Evolutionary conservation across 805 yeast species (phyloP), one percentile per base, ranked within the genome.

Genomic region (Wickerhamomyces strasburgensis): DNA sequence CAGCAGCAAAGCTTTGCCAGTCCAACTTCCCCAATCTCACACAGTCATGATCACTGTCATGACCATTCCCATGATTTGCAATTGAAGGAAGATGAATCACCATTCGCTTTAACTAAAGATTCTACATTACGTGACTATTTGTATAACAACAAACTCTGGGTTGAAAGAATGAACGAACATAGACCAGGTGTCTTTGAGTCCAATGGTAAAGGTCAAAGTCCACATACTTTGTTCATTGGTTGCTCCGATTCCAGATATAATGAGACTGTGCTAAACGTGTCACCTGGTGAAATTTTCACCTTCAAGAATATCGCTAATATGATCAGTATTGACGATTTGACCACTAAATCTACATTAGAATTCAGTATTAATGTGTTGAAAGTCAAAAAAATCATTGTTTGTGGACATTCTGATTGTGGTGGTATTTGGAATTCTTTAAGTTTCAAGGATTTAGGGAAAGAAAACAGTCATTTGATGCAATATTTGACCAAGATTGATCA

Each of bases 321-420:
- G 25, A 70, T 88, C 35, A 72, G 77, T 37, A 60, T 64, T 35
- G 74, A 77, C 38, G 97, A 90, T 58, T 64, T 82, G 31, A 73
- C 87, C 28, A 70, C 82, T 14, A 78, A 76, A 56, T 80, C 95
- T 0, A 88, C 88, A 3, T 65, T 90, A 21, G 96, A 89, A 60
- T 86, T 85, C 54, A 95, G 96, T 5, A 76, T 90, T 47, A 88
- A 85, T 47, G 86, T 81, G 11, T 68, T 89, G 42, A 82, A 84
- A 53, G 94, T 90, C 27, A 72, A 70, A 47, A 86, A 84, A 55
- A 78, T 89, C 35, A 72, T 89, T 38, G 83, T 89, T 5, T 85
- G 96, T 62, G 98, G 97, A 4, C 98, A 89, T 62, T 83, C 93
- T 23, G 95, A 86, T 60, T 89, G 98, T 69, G 96, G 96, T 34